Percentiles rank a stretch among this genome's conserved stretches.
Conservation (phyloP, 2,329 filamentous ascomycete genomes). For the Pyrenophora tritici-repentis region DNA sequence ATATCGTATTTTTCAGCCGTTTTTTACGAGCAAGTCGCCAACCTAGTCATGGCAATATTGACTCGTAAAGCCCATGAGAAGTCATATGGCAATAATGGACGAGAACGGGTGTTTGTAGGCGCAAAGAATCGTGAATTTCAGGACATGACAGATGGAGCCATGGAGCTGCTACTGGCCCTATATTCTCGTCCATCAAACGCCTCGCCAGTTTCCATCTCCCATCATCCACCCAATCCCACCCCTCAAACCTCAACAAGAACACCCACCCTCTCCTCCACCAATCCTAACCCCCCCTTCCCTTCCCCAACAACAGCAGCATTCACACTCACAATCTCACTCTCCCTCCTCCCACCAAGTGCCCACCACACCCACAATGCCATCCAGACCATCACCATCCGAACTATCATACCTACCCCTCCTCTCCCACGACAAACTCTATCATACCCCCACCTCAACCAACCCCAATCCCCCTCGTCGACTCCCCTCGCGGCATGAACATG, state of each 20-base stretch:
- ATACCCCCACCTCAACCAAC: constrained; percentile 69
- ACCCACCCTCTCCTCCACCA: neutral
- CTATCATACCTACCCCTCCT: constrained; percentile 17
- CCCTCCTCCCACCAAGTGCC: neutral
- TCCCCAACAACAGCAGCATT: constrained; percentile 16
- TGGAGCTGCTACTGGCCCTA: too few species aligned
- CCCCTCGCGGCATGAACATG: constrained; percentile 80
- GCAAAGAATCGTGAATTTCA: too few species aligned
- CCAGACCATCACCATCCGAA: constrained; percentile 1
- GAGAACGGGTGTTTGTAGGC: too few species aligned
- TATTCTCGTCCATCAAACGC: neutral
- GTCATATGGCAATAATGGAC: too few species aligned
- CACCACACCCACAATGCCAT: constrained; percentile 9
- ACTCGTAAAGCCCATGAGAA: too few species aligned
- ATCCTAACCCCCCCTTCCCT: too few species aligned
- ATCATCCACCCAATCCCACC: too few species aligned
- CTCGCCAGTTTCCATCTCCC: too few species aligned
- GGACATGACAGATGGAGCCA: too few species aligned
- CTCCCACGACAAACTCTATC: constrained; percentile 55
- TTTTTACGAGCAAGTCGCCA: too few species aligned
- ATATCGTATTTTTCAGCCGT: too few species aligned
- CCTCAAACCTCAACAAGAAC: constrained; percentile 5
- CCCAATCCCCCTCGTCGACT: constrained; percentile 69
- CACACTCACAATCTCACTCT: constrained; percentile 10
- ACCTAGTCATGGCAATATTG: too few species aligned